Conservation (phyloP, 495 filamentous ascomycete species). For the Penicillium desertorum region DNA sequence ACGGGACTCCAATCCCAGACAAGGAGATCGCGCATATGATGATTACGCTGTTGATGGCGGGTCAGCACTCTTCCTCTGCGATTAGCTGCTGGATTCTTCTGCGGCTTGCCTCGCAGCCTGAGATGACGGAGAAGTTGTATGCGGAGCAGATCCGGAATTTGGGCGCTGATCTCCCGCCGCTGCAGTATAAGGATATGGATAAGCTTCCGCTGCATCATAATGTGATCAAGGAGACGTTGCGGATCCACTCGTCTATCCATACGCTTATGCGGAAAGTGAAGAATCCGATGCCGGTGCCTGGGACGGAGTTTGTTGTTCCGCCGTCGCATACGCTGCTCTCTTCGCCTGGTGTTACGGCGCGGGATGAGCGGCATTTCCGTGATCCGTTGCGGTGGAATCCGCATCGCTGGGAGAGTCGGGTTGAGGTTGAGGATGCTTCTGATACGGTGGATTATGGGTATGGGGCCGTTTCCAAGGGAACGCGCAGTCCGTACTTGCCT, state of each 20-base stretch:
- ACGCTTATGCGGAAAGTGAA: constrained; percentile 85
- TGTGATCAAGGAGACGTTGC: constrained; percentile 77
- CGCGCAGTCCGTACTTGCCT: constrained; percentile 82
- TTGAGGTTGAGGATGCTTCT: constrained; percentile 61
- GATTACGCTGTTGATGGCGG: constrained; percentile 87
- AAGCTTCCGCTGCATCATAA: constrained; percentile 67
- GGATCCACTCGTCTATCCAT: constrained; percentile 79
- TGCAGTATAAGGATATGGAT: constrained; percentile 65
- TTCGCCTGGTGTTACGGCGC: constrained; percentile 73
- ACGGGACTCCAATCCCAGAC: constrained; percentile 68
- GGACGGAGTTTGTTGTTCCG: constrained; percentile 77
- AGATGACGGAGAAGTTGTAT: constrained; percentile 72
- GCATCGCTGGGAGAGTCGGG: constrained; percentile 72
- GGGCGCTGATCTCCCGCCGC: constrained; percentile 60
- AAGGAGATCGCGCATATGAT: constrained; percentile 87
- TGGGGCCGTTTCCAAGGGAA: constrained; percentile 86
- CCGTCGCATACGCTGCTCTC: constrained; percentile 73
- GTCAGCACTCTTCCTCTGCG: constrained; percentile 83
- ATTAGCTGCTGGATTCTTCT: constrained; percentile 81
- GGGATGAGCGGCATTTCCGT: constrained; percentile 72
- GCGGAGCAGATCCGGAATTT: constrained; percentile 66
- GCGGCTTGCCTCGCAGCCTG: constrained; percentile 69
- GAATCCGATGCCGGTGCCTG: constrained; percentile 72
- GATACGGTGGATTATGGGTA: constrained; percentile 85
- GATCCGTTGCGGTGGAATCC: constrained; percentile 82